These are phyloP conservation scores for Capronia epimyces DNA, from an alignment of 2,329 filamentous ascomycete species.

Conservation along the genomic window DNA sequence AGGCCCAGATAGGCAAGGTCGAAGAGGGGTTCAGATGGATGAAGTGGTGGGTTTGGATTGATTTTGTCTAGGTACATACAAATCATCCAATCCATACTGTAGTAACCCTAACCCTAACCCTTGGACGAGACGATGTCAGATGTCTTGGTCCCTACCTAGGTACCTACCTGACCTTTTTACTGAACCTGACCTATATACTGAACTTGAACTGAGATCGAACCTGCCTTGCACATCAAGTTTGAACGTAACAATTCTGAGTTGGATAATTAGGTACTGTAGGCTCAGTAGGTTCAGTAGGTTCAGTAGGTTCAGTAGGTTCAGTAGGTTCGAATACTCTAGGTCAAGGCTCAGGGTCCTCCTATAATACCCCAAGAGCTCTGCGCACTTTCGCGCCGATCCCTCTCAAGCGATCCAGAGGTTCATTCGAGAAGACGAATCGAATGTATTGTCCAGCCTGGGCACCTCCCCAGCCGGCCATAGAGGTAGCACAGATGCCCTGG, in stretches of 20 bases:
- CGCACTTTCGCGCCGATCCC: slow-evolving; percentile 10
- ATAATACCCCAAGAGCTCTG: slow-evolving; percentile 4
- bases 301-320: too few relatives aligned
- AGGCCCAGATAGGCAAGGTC: slow-evolving; percentile 5
- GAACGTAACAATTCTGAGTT: too few relatives aligned
- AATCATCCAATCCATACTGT: not conserved
- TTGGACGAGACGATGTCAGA: too few relatives aligned
- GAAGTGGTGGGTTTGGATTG: slow-evolving; percentile 26
- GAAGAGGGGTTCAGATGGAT: slow-evolving; percentile 25
- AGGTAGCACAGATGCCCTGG: slow-evolving; percentile 11
- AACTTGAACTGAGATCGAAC: too few relatives aligned
- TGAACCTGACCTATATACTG: too few relatives aligned
- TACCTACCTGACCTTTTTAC: too few relatives aligned
- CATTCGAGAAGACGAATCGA: slow-evolving; percentile 18
- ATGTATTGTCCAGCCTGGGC: slow-evolving; percentile 9
- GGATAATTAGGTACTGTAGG: too few relatives aligned
- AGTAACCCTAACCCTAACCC: too few relatives aligned
- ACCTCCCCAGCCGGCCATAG: slow-evolving; percentile 15
- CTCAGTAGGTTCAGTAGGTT: too few relatives aligned
- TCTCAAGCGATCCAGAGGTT: slow-evolving; percentile 11
- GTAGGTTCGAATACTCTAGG: too few relatives aligned
- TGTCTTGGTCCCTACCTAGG: not conserved
- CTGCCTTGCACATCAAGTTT: too few relatives aligned
- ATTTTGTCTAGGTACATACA: slow-evolving; percentile 15
- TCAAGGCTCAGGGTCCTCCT: too few relatives aligned